Base-by-base conservation (phyloP, 1,284 basidiomycete species). In the Marasmius fiardii region DNA sequence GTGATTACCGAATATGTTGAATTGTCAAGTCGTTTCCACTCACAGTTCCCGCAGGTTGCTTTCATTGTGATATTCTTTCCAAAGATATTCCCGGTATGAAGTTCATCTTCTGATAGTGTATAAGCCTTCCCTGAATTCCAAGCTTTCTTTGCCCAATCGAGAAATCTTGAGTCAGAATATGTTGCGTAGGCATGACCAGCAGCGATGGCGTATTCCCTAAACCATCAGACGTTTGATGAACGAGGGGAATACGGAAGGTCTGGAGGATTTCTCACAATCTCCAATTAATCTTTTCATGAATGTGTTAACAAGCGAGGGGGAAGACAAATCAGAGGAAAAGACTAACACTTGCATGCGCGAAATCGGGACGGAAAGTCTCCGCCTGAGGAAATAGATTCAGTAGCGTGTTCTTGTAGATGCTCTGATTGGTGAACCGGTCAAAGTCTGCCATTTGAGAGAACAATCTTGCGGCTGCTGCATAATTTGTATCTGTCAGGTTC, bases 391-490 rank as follows among this genome's bases (percentile, higher is more conserved):
- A 41, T 23, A 45, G 52, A 14, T 26, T 18, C 16, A 44, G 24
- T 6, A 56, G 23, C 21, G 4, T 10, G 18, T 56, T 34, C 23
- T 47, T 44, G 23, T 52, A 56, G 26, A 24, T 56, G 7, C 41
- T 56, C n/a, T 52, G 43, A 20, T 56, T 56, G 3, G 41, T 37
- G 20, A 48, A n/a, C 4, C 34, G 5, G 44, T 56, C 55, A 21
- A 56, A 47, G 20, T 56, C 43, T 39, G 55, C 55, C 50, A 56
- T 33, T 43, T 56, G 50, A 18, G 31, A 4, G 31, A 45, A 56
- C 10, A 56, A 35, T n/a, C 3, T 39, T 2, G 23, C 55, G 12
- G 43, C 21, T 21, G 50, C 26, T 16, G 43, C 55, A 47, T 37
- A 52, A 47, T 20, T 34, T 47, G 18, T 14, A n/a, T 33, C 44